phyloP scores from a whole-genome alignment of 2,329 filamentous ascomycete species.

The Nectriaceae sp. region DNA sequence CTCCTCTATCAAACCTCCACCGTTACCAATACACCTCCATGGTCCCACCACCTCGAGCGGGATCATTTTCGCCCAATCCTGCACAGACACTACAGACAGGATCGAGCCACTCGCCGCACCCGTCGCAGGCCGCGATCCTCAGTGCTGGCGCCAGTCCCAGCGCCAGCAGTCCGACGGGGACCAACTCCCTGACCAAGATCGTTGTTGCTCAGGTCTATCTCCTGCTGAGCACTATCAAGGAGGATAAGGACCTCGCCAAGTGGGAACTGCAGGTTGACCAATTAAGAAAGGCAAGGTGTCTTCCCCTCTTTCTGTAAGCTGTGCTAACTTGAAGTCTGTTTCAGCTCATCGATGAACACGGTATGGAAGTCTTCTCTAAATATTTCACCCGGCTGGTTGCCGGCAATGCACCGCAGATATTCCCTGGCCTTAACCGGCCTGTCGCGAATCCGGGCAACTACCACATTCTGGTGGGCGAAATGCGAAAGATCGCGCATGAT shows the following conservation, averaged over 20 bases:
- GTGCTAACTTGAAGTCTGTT: conserved; percentile 18
- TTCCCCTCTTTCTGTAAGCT: conserved; percentile 1
- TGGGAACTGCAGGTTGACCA: conserved; percentile 91
- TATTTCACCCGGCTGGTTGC: conserved; percentile 92
- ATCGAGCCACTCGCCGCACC: conserved; percentile 56
- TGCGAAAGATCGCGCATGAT: conserved; percentile 82
- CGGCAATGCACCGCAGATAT: conserved; percentile 89
- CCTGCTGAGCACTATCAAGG: conserved; percentile 89
- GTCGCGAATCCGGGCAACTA: conserved; percentile 80
- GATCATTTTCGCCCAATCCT: conserved; percentile 66
- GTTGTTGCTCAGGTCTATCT: conserved; percentile 95
- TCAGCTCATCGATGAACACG: conserved; percentile 93
- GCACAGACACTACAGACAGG: conserved; percentile 59
- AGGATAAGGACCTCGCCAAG: conserved; percentile 88
- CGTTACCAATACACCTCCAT: conserved; percentile 48
- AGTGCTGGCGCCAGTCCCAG: conserved; percentile 63
- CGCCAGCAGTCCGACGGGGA: conserved; percentile 63
- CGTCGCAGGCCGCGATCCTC: conserved; percentile 56
- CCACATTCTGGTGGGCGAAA: conserved; percentile 77
- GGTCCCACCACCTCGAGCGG: conserved; percentile 62
- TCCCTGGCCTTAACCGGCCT: conserved; percentile 74
- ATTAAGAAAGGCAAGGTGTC: conserved; percentile 75
- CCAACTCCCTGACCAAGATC: conserved; percentile 80
- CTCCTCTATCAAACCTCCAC: conserved; percentile 33
- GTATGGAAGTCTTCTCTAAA: conserved; percentile 97